Base-by-base conservation (phyloP, 2,329 filamentous ascomycete species). In the Alternaria panax region DNA sequence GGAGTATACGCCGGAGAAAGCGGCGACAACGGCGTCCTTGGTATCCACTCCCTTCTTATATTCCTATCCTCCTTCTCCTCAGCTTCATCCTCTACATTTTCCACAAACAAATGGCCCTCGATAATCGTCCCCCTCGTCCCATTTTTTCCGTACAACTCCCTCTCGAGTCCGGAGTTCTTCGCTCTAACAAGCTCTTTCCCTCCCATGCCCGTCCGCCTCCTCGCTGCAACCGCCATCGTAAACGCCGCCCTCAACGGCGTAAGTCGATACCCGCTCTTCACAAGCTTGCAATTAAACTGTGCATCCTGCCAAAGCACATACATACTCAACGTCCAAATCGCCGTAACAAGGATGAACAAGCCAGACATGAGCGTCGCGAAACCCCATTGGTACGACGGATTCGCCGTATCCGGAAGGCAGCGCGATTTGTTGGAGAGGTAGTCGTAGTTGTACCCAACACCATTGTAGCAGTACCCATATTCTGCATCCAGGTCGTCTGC, bases 261-360 rank as follows among this genome's bases (percentile, higher is more conserved):
- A 63, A 79, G 69, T 16, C 56, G 27, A 27, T 72, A 76, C 1
- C 76, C 75, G 1, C 57, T 57, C 14, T 59, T 63, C 2, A 76
- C 65, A 7, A 78, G 50, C 3, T 51, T 54, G 2, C 70, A 72
- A 18, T 55, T 63, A 30, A 71, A 63, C 45, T 73, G 72, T 11
- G 77, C 69, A 28, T 80, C 71, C 24, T 75, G 64, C 75, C 76
- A 79, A 9, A 79, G 42, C 4, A 66, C 56, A 41, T 77, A 79
- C 72, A 79, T 77, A 43, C 63, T 68, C 1, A 73, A 7, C 5
- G 59, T 59, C 77, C 76, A 79, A 9, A 60, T 57, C 2, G 71
- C 55, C n/a, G 77, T 70, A 1, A 72, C 27, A 42, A 79, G 67
- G 20, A 77, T 56, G 22, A 77, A 71, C 4, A 74, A 36, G 4